Percentiles rank a stretch among this genome's conserved stretches.
Conservation (phyloP, 495 filamentous ascomycete species). For the Pseudoneurospora amorphoporcata region DNA sequence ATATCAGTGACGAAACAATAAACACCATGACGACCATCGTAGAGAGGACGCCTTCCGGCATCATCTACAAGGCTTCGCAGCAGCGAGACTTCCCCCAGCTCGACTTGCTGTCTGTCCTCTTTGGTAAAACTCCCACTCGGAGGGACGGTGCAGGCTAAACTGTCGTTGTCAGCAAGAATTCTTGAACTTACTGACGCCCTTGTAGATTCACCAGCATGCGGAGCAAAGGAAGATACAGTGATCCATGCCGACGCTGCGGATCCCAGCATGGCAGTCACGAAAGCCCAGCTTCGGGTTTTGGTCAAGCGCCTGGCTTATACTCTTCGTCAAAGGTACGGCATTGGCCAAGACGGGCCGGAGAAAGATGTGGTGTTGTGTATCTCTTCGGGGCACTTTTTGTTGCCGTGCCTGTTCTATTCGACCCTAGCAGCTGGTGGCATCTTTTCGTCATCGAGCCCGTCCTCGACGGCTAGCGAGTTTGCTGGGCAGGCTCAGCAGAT, state of each 20-base stretch:
- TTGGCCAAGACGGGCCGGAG: constrained; percentile 35
- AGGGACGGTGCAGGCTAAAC: background rate
- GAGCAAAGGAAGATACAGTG: constrained; percentile 11
- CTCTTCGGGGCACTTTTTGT: constrained; percentile 37
- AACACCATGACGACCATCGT: constrained; percentile 35
- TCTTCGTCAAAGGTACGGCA: constrained; percentile 35
- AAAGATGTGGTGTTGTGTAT: constrained; percentile 43
- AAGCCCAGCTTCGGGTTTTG: constrained; percentile 31
- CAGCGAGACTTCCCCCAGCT: constrained; percentile 2
- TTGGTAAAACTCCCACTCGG: background rate
- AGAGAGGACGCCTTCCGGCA: constrained; percentile 85
- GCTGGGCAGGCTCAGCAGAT: constrained; percentile 30
- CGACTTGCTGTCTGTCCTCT: constrained; percentile 8
- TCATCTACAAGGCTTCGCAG: constrained; percentile 79
- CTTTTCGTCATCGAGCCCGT: constrained; percentile 34
- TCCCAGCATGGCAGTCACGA: constrained; percentile 36
- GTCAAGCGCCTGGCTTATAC: constrained; percentile 36
- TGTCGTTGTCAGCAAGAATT: background rate
- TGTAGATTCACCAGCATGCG: background rate
- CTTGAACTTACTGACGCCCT: background rate
- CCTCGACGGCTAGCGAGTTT: constrained; percentile 34
- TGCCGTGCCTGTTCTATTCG: constrained; percentile 37
- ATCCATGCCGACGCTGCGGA: constrained; percentile 35
- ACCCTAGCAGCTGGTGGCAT: constrained; percentile 42
- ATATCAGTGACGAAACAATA: background rate